A percentile compares a stretch with the other conserved stretches of the same genome.
phyloP scores from a whole-genome alignment of 2,329 filamentous ascomycete genomes.

The Cladosporium phlei region DNA sequence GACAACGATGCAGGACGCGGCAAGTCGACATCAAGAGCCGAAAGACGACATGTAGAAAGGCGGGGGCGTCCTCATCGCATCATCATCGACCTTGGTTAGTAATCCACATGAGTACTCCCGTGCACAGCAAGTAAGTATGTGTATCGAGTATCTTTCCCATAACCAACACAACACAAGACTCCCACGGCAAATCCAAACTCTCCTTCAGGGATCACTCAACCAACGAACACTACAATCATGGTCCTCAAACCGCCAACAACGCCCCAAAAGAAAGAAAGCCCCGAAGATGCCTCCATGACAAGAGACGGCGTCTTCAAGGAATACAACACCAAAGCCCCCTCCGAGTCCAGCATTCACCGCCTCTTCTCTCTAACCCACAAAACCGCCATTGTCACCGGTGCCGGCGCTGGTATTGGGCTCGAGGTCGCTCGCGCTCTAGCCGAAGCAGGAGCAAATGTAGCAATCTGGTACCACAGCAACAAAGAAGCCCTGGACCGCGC shows the following conservation, averaged over 20 bases:
- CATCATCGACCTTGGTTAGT: slow-evolving; percentile 7
- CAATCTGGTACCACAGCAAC: slow-evolving; percentile 42
- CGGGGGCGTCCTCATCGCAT: slow-evolving; percentile 5
- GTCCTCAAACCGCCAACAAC: slow-evolving; percentile 1
- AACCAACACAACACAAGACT: background rate
- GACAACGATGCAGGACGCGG: too few species aligned
- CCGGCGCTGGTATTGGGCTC: slow-evolving; percentile 33
- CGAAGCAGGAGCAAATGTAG: slow-evolving; percentile 41
- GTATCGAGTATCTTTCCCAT: background rate
- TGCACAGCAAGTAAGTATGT: background rate
- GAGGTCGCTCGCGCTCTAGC: slow-evolving; percentile 31
- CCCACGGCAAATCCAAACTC: too few species aligned
- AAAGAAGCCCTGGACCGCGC: slow-evolving; percentile 31
- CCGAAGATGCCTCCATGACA: slow-evolving; percentile 33
- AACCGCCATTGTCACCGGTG: slow-evolving; percentile 34
- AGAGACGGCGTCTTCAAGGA: slow-evolving; percentile 33
- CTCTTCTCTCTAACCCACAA: slow-evolving; percentile 33
- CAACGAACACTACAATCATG: background rate
- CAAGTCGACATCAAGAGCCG: too few species aligned
- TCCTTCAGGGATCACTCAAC: too few species aligned
- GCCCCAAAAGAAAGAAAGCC: slow-evolving; percentile 15
- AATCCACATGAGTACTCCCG: background rate
- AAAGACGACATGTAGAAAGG: background rate
- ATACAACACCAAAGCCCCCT: slow-evolving; percentile 32
- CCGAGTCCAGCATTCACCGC: slow-evolving; percentile 21